Evolutionary conservation across 2,329 filamentous ascomycete species (phyloP).

Genomic region (Sarocladium oryzae): DNA sequence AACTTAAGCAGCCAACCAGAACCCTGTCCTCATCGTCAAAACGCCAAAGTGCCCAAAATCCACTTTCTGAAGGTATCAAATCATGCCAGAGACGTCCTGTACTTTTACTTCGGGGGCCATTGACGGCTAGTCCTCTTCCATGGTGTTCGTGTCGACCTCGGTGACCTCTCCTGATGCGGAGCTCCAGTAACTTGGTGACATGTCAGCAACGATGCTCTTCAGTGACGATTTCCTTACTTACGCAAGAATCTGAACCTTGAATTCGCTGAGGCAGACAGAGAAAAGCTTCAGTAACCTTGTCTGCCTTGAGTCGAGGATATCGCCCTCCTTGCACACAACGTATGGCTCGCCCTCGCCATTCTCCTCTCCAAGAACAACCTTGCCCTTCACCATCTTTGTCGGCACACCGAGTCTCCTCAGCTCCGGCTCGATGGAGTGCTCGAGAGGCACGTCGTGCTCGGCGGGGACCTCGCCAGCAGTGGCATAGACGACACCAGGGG

Average conservation of each 20-base stretch:
- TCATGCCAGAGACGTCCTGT: constrained; percentile 12
- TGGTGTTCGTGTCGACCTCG: constrained; percentile 37
- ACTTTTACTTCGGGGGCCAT: constrained; percentile 13
- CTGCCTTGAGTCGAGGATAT: constrained; percentile 83
- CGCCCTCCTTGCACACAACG: constrained; percentile 75
- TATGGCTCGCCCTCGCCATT: constrained; percentile 54
- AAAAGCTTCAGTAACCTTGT: constrained; percentile 93
- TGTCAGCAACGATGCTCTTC: not conserved
- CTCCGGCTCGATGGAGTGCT: constrained; percentile 85
- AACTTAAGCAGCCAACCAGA: constrained; percentile 8
- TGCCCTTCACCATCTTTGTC: constrained; percentile 81
- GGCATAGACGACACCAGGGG: constrained; percentile 74
- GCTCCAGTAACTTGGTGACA: constrained; percentile 50
- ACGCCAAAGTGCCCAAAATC: constrained; percentile 4
- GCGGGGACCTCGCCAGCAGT: constrained; percentile 71
- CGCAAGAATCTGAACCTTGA: constrained; percentile 73
- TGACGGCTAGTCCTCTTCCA: constrained; percentile 25
- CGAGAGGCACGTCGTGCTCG: constrained; percentile 79
- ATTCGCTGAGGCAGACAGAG: constrained; percentile 83
- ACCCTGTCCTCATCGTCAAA: constrained; percentile 8
- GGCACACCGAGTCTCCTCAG: constrained; percentile 85
- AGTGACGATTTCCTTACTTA: no score
- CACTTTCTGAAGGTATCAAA: constrained; percentile 8
- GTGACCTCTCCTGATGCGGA: constrained; percentile 53
- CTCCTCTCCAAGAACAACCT: constrained; percentile 63